These are phyloP conservation scores for Telfairia occidentalis DNA, from an alignment of 331 rosid genomes.

Conservation along the genomic window DNA sequence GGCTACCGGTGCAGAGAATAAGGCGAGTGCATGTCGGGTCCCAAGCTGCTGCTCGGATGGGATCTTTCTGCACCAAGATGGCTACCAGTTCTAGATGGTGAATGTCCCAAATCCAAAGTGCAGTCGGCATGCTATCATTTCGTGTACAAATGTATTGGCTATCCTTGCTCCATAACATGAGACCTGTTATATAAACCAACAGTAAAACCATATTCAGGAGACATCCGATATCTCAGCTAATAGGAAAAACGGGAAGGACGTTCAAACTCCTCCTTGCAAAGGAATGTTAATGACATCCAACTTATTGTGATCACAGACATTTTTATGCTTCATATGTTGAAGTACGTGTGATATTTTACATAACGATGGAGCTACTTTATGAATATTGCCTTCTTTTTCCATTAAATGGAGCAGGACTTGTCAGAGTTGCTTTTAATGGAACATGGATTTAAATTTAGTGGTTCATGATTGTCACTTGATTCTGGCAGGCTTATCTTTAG, in stretches of 20 bases:
- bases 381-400: too few species aligned
- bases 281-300: background rate
- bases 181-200: conserved; percentile 34
- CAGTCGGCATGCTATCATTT: conserved; percentile 82
- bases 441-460: background rate
- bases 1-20: conserved; percentile 68
- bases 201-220: background rate
- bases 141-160: conserved; percentile 91
- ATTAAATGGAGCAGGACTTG: background rate
- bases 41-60: conserved; percentile 83
- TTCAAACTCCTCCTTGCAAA: background rate
- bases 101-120: conserved; percentile 92
- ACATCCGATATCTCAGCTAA: background rate
- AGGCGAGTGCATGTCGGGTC: conserved; percentile 79
- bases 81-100: conserved; percentile 75
- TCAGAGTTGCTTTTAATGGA: background rate
- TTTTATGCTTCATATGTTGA: background rate
- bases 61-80: conserved; percentile 78
- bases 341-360: background rate
- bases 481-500: background rate
- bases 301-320: background rate
- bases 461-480: background rate
- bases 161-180: conserved; percentile 82
- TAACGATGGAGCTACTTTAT: background rate
- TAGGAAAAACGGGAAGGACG: background rate